Conservation (phyloP, 495 filamentous ascomycete genomes). For the Emericellopsis terricola region DNA sequence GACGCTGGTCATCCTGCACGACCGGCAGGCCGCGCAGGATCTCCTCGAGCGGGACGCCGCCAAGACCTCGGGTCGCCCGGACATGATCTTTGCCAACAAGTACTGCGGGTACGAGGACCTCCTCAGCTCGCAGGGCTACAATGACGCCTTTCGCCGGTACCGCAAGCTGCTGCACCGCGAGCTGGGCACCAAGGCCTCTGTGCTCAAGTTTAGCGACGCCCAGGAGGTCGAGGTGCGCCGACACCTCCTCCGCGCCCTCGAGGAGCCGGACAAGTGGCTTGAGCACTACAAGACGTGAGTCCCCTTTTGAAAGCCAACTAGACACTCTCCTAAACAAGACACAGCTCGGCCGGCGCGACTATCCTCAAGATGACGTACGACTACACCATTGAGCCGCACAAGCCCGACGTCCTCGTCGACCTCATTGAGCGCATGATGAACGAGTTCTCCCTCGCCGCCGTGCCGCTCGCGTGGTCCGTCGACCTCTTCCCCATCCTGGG, state of each 20-base stretch:
- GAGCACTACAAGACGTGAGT: constrained; percentile 17
- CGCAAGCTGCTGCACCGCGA: background rate
- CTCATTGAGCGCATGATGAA: constrained; percentile 14
- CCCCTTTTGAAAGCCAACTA: background rate
- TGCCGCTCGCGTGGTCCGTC: constrained; percentile 19
- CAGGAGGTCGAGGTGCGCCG: constrained; percentile 18
- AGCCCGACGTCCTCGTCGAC: constrained; percentile 19
- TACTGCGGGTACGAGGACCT: background rate
- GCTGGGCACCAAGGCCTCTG: background rate
- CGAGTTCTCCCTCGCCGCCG: constrained; percentile 14
- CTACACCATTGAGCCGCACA: constrained; percentile 19
- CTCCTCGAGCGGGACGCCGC: constrained; percentile 8
- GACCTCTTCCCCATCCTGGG: constrained; percentile 21
- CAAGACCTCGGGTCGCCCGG: constrained; percentile 1
- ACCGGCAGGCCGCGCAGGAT: constrained; percentile 6
- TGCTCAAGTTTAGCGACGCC: constrained; percentile 8
- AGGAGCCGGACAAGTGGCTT: constrained; percentile 12
- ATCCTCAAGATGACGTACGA: constrained; percentile 27
- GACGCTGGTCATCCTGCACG: constrained; percentile 9
- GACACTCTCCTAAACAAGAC: background rate
- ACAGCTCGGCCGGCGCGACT: constrained; percentile 13
- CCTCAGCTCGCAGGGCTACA: background rate
- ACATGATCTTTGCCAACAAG: background rate
- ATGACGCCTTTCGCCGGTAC: background rate
- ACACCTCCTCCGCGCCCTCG: constrained; percentile 16